A percentile compares a stretch with the other conserved stretches of the same genome.
These are phyloP conservation scores for Cantharellus anzutake DNA, from an alignment of 768 basidiomycete species.

Conservation along the genomic window DNA sequence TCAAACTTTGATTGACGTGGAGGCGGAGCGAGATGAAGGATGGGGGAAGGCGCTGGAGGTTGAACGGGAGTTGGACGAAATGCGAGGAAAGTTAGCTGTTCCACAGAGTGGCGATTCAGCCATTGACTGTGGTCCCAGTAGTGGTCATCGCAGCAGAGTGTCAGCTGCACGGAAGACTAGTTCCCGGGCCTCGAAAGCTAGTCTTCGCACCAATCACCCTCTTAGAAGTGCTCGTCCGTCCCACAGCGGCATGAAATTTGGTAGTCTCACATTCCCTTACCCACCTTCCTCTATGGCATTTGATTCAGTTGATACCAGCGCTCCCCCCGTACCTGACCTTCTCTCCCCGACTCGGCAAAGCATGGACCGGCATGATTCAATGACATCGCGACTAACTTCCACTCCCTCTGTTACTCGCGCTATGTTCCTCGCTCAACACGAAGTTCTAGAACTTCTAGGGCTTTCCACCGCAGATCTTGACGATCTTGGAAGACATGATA, in stretches of 20 bases:
- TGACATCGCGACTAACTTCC: not conserved
- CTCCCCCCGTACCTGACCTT: conserved; percentile 33
- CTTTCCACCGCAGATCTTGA: conserved; percentile 2
- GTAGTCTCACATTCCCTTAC: conserved; percentile 1
- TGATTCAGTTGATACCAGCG: conserved; percentile 27
- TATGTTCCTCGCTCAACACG: conserved; percentile 44
- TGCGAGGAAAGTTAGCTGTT: conserved; percentile 20
- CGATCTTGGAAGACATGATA: too few relatives aligned
- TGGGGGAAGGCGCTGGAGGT: conserved; percentile 55
- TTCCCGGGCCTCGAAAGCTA: conserved; percentile 43
- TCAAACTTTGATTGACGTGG: conserved; percentile 31
- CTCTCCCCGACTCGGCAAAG: conserved; percentile 19
- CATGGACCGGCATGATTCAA: not conserved
- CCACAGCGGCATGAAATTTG: conserved; percentile 17
- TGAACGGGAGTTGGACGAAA: conserved; percentile 42
- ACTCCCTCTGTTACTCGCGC: conserved; percentile 19
- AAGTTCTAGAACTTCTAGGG: conserved; percentile 59
- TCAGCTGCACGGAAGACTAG: conserved; percentile 46
- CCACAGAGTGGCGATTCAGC: conserved; percentile 1
- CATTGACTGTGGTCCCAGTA: conserved; percentile 13
- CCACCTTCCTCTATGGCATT: conserved; percentile 7
- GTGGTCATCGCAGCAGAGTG: conserved; percentile 20
- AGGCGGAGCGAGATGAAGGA: conserved; percentile 56
- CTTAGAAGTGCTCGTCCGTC: conserved; percentile 26
- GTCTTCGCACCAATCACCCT: conserved; percentile 29